Evolutionary conservation across 495 filamentous ascomycete species (phyloP).

Genomic region (Penicillium desertorum): DNA sequence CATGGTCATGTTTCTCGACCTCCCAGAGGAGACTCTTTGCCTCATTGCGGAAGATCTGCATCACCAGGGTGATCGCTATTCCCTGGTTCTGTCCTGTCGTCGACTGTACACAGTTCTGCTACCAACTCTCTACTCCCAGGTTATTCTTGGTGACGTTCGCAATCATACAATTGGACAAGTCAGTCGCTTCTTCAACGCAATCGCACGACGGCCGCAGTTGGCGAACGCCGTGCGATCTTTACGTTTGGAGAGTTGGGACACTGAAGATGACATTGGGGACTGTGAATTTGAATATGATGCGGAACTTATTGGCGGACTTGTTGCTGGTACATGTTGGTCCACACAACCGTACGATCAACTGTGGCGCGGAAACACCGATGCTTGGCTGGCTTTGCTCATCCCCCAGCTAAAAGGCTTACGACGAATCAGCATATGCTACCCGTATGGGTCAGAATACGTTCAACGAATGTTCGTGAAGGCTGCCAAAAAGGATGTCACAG

Average conservation of each 20-base stretch:
- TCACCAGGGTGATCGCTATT: not conserved
- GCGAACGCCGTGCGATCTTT: not conserved
- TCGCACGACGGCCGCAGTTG: not conserved
- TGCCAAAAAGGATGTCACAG: not conserved
- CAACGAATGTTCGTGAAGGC: not conserved
- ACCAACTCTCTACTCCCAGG: not conserved
- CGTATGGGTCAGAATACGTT: not conserved
- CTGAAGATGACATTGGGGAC: not conserved
- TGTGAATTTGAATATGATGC: not conserved
- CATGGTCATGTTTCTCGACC: not conserved
- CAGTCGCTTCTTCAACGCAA: not conserved
- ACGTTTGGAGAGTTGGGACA: not conserved
- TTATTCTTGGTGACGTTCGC: not conserved
- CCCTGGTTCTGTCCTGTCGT: not conserved
- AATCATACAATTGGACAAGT: not conserved
- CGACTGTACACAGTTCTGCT: not conserved
- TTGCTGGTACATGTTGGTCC: not conserved
- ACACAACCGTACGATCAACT: not conserved
- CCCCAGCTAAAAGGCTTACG: conserved; percentile 3
- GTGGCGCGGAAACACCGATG: not conserved
- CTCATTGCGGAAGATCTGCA: not conserved
- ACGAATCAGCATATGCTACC: not conserved
- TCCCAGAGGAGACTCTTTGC: not conserved
- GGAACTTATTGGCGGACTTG: not conserved
- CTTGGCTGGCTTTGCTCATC: conserved; percentile 2